These are phyloP conservation scores for Parathielavia hyrcaniae DNA, from an alignment of 495 filamentous ascomycete species.

Conservation along the genomic window DNA sequence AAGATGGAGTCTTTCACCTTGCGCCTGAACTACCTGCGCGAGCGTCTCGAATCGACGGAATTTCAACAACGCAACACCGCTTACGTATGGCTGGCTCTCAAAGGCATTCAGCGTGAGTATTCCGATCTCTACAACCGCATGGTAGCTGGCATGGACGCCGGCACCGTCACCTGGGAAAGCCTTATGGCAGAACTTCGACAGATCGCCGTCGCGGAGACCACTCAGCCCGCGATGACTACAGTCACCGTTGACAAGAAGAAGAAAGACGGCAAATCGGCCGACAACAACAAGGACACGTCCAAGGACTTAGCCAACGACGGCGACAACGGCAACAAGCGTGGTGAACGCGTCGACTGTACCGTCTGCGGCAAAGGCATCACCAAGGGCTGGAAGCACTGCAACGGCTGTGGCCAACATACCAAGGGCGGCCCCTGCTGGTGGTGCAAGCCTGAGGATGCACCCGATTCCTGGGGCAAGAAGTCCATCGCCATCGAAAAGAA, in stretches of 20 bases:
- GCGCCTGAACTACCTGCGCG: no score
- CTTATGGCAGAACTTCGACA: not conserved
- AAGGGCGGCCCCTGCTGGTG: not conserved
- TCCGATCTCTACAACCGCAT: not conserved
- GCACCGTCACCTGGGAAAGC: not conserved
- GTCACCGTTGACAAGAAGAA: not conserved
- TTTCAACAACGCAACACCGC: no score
- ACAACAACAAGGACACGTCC: not conserved
- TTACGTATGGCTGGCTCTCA: not conserved
- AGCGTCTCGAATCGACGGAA: no score
- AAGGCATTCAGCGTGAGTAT: not conserved
- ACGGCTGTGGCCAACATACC: no score
- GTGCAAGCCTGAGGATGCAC: not conserved
- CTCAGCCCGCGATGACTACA: not conserved
- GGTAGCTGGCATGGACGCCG: not conserved
- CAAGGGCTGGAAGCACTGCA: no score
- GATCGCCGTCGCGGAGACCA: not conserved
- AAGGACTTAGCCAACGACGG: no score
- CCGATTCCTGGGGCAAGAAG: not conserved
- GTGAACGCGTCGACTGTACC: no score
- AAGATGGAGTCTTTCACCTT: no score
- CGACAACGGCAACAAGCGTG: no score
- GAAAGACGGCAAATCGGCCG: not conserved
- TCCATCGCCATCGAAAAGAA: not conserved
- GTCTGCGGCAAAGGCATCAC: no score